Base-by-base conservation (phyloP, 2,329 filamentous ascomycete species). In the Calonectria montana region DNA sequence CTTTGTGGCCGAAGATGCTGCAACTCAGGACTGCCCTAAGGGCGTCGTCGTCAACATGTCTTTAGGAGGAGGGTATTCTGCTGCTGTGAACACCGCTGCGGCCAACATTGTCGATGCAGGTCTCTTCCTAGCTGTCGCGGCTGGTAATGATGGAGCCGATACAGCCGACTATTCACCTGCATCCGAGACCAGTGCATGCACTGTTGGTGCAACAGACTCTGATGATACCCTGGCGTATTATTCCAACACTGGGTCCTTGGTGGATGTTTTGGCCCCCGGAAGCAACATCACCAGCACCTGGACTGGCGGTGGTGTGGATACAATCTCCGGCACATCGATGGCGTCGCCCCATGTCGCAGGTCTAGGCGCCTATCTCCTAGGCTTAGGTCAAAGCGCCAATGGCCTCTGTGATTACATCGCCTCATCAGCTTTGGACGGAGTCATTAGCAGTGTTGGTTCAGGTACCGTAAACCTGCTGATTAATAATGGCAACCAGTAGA, bases 11-110 rank as follows among this genome's bases (percentile, higher is more conserved):
- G 69, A 74, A 13, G 85, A 87, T 74, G 76, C 81, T 81, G 82
- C 69, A 80, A 72, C 65, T 9, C 39, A 29, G 35, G 48, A 57
- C 75, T 87, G 86, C 81, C 80, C 82, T 73, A 84, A 81, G 47
- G 86, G 87, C 23, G 81, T 84, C 39, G 88, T 91, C 16, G 86
- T 88, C 76, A 89, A 87, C 83, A 89, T 91, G 88, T 89, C 87
- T n/a, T 86, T 91, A 3, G 89, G 89, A 15, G 89, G 88, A n/a
- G 65, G 76, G 66, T 81, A 76, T 69, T 88, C 87, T 3, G 67
- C 82, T 1, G 79, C 88, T 18, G 76, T 90, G 74, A 91, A 91
- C 84, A 79, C 78, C n/a, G 88, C 88, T 8, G 88, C 89, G 7
- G 83, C 83, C 31, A 82, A 80, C 66, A 83, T 89, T 31, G 83